Conservation (phyloP, 176 grass and related monocot species). For the Eleusine coracana region DNA sequence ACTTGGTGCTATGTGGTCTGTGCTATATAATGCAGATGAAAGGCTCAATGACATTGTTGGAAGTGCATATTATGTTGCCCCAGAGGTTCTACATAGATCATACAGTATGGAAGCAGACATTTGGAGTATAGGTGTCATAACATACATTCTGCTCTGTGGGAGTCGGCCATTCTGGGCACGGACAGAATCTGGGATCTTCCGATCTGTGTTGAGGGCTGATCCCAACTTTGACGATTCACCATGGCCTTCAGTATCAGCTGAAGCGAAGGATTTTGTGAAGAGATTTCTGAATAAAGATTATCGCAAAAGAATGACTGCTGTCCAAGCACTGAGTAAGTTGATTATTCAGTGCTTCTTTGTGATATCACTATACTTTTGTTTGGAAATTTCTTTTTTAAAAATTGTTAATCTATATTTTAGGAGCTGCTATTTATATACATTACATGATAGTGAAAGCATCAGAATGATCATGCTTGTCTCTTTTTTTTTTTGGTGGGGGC, state of each 20-base stretch:
- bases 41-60: slow-evolving; percentile 99
- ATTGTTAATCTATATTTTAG: slow-evolving; percentile 8
- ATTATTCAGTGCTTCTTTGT: slow-evolving; percentile 12
- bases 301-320: slow-evolving; percentile 98
- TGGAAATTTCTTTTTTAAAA: not conserved
- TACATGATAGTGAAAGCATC: slow-evolving; percentile 5
- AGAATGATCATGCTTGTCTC: not conserved
- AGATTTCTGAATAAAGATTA: slow-evolving; percentile 98
- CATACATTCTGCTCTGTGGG: slow-evolving; percentile 94
- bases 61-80: slow-evolving; percentile 96
- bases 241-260: slow-evolving; percentile 80
- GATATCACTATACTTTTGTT: slow-evolving; percentile 2
- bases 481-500: not conserved
- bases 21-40: slow-evolving; percentile 77
- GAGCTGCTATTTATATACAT: not conserved
- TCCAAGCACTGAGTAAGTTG: slow-evolving; percentile 94
- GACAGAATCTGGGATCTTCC: slow-evolving; percentile 98
- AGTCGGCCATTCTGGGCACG: slow-evolving; percentile 98
- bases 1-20: slow-evolving; percentile 24
- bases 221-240: slow-evolving; percentile 96
- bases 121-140: slow-evolving; percentile 99
- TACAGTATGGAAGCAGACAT: slow-evolving; percentile 98
- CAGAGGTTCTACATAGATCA: slow-evolving; percentile 97
- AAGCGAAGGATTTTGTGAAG: slow-evolving; percentile 99
- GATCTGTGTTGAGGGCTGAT: slow-evolving; percentile 94